Base-by-base conservation (phyloP, 371 early-diverging fungal genomes). In the Mucor mucedo region DNA sequence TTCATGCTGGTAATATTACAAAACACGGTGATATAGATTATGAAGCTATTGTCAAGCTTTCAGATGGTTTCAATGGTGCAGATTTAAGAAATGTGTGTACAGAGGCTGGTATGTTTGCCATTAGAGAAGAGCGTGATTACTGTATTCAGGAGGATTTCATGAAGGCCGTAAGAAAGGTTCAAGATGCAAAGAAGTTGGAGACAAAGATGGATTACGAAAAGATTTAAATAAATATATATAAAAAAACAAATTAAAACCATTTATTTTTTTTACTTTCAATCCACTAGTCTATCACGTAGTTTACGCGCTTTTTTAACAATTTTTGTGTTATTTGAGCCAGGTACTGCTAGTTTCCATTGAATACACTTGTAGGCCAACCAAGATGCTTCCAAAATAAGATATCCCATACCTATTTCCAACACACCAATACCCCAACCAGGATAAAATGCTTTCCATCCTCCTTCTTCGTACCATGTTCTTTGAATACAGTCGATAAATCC, bases 51-150 rank as follows among this genome's bases (percentile, higher is more conserved):
- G 98, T 99, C 29, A 99, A 99, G 75, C 84, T 99, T 35, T 92
- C 97, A 4, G 98, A 97, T 74, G 98, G 98, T 6, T 99, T 99
- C 82, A 99, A 99, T 71, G 98, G 99, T 35, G 99, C 99, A 33
- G 99, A 99, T 91, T 83, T 99, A 77, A 86, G 99, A 72, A 99
- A 99, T 74, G 96, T 99, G 21, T 99, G 99, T 82, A 99, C 99
- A 32, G 99, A 99, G 82, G 98, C 99, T 84, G 90, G 90, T 52
- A 99, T 99, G 99, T 95, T 98, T 90, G 99, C 99, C 33, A 97
- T 99, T 68, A 93, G 99, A 50, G 99, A 98, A 63, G 99, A 99
- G 58, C 91, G 99, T 61, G 98, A 99, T 76, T 98, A 95, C 81
- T 93, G 95, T 44, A 82, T 96, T 29, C 98, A 99, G 74, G 99